phyloP scores from a whole-genome alignment of 371 early-diverging fungal species.

The Rhizopus delemar region DNA sequence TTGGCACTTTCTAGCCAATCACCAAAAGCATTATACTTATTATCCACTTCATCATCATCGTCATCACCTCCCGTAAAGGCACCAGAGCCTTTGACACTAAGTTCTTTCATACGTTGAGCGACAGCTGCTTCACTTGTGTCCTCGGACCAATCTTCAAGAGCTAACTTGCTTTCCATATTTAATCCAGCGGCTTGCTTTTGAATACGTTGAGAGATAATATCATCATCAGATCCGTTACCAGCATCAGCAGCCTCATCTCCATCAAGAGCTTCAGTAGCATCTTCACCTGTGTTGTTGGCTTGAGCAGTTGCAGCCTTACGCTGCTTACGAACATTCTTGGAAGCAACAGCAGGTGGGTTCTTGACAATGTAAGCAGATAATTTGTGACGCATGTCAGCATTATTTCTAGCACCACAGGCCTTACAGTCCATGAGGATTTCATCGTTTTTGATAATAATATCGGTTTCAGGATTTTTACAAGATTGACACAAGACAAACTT shows the following conservation, averaged over 20 bases:
- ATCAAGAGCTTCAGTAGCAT: slow-evolving; percentile 51
- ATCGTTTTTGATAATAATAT: slow-evolving; percentile 61
- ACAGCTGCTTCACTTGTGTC: slow-evolving; percentile 83
- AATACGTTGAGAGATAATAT: slow-evolving; percentile 74
- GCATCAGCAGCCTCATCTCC: slow-evolving; percentile 23
- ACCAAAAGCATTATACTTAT: slow-evolving; percentile 73
- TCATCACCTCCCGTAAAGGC: slow-evolving; percentile 61
- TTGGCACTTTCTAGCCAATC: slow-evolving; percentile 62
- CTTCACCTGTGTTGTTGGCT: slow-evolving; percentile 44
- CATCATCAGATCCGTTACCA: slow-evolving; percentile 61
- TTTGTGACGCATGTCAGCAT: slow-evolving; percentile 90
- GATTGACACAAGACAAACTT: slow-evolving; percentile 95
- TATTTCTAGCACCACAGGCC: slow-evolving; percentile 89
- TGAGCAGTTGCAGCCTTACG: slow-evolving; percentile 65
- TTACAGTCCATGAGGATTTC: slow-evolving; percentile 70
- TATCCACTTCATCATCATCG: slow-evolving; percentile 66
- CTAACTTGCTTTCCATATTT: slow-evolving; percentile 62
- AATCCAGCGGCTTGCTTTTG: slow-evolving; percentile 70
- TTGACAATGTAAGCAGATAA: slow-evolving; percentile 88
- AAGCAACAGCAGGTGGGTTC: slow-evolving; percentile 80
- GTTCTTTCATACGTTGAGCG: slow-evolving; percentile 73
- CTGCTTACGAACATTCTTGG: slow-evolving; percentile 67
- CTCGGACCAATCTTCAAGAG: slow-evolving; percentile 83
- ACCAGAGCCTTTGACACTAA: slow-evolving; percentile 55
- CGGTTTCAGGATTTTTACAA: slow-evolving; percentile 99